Conservation (phyloP, 495 filamentous ascomycete genomes). For the Coniosporium apollinis region DNA sequence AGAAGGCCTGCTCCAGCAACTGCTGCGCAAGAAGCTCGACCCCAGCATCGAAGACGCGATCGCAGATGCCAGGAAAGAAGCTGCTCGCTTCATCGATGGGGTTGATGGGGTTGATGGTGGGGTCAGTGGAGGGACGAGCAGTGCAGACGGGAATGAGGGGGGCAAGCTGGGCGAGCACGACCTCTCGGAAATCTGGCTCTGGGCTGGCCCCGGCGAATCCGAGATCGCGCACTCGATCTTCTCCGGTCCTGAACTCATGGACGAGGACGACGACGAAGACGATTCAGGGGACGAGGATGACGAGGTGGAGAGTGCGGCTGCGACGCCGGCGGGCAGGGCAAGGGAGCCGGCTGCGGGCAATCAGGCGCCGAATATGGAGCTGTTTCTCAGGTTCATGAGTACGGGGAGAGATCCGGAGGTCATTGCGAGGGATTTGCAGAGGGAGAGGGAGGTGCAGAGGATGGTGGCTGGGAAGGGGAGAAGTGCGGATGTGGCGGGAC, state of each 20-base stretch:
- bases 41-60: conserved; percentile 59
- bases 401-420: conserved; percentile 5
- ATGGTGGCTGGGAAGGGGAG: too few relatives aligned
- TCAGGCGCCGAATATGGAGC: conserved; percentile 1
- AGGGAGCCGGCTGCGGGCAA: neutral
- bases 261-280: conserved; percentile 11
- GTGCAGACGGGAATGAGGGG: conserved; percentile 19
- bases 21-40: conserved; percentile 69
- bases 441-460: too few relatives aligned
- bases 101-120: conserved; percentile 4
- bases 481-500: too few relatives aligned
- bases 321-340: neutral
- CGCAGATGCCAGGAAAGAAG: conserved; percentile 34
- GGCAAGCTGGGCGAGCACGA: conserved; percentile 8
- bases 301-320: conserved; percentile 4
- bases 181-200: conserved; percentile 15
- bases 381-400: conserved; percentile 7
- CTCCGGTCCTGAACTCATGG: conserved; percentile 1
- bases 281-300: conserved; percentile 9
- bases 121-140: conserved; percentile 16
- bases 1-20: conserved; percentile 39
- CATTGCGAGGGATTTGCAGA: too few relatives aligned
- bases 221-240: too few relatives aligned
- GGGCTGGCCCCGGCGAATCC: conserved; percentile 29
- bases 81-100: conserved; percentile 7